phyloP scores from a whole-genome alignment of 2,329 filamentous ascomycete species.

The Xylariaceae sp. region DNA sequence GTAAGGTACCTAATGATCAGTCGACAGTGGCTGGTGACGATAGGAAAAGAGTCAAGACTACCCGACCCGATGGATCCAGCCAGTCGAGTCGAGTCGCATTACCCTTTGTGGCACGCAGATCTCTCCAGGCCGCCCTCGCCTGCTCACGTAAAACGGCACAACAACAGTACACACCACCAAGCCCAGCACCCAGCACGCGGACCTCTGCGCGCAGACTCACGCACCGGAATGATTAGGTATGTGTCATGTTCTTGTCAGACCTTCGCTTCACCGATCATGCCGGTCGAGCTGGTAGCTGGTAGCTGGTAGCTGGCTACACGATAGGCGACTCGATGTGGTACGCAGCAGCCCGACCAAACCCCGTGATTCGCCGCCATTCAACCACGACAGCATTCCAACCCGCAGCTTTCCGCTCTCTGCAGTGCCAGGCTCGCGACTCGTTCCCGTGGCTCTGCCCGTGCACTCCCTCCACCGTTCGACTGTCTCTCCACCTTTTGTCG shows the following conservation, averaged over 20 bases:
- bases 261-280: not conserved
- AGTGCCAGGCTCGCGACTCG: not conserved
- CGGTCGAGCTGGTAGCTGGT: not conserved
- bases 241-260: too few relatives aligned
- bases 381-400: constrained; percentile 2
- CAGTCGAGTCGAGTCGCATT: too few relatives aligned
- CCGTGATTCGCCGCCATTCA: constrained; percentile 5
- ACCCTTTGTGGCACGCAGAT: constrained; percentile 3
- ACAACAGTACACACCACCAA: not conserved
- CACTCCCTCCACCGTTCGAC: not conserved
- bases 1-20: too few relatives aligned
- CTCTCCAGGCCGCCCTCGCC: not conserved
- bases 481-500: too few relatives aligned
- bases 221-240: not conserved
- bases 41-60: not conserved
- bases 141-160: not conserved
- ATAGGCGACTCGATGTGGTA: not conserved
- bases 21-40: constrained; percentile 4
- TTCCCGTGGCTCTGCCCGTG: constrained; percentile 1
- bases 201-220: not conserved
- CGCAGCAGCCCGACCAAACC: not conserved
- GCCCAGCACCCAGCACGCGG: too few relatives aligned
- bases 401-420: not conserved
- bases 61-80: constrained; percentile 10
- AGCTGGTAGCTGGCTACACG: not conserved